Conservation (phyloP, 2,329 filamentous ascomycete species). For the Epicoccum nigrum region DNA sequence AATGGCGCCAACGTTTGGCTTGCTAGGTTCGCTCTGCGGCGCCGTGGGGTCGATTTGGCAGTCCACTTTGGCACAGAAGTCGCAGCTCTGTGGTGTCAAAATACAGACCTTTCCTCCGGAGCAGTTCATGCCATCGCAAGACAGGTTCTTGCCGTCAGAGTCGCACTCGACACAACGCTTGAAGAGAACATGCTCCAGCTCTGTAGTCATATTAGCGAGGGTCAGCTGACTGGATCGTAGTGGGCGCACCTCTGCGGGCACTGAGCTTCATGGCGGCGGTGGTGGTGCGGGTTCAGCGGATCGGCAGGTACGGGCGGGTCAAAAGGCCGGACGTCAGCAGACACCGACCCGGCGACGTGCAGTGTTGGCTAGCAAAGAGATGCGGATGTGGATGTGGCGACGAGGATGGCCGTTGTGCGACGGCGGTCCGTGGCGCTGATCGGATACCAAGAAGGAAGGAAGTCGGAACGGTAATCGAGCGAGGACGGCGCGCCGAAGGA, state of each 20-base stretch:
- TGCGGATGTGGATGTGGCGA: conserved; percentile 1
- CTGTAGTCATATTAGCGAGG: conserved; percentile 28
- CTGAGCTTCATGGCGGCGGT: conserved; percentile 13
- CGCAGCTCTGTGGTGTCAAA: conserved; percentile 64
- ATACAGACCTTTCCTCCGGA: conserved; percentile 62
- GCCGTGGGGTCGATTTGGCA: conserved; percentile 56
- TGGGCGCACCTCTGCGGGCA: conserved; percentile 15
- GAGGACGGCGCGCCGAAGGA: conserved; percentile 11
- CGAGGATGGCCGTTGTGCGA: conserved; percentile 8
- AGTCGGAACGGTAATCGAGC: conserved; percentile 7
- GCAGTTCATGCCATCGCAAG: conserved; percentile 64
- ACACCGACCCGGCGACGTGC: conserved; percentile 6
- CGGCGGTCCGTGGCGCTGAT: conserved; percentile 9
- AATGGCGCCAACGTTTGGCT: conserved; percentile 79
- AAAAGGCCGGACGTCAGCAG: conserved; percentile 10
- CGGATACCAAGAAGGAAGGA: conserved; percentile 11
- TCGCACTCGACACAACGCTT: conserved; percentile 67
- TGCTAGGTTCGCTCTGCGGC: conserved; percentile 30
- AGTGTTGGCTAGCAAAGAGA: conserved; percentile 10
- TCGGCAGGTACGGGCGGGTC: conserved; percentile 2
- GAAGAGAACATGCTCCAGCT: conserved; percentile 52
- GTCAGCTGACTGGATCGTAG: neutral
- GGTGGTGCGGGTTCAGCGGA: conserved; percentile 5
- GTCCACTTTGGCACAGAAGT: conserved; percentile 62
- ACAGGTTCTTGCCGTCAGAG: conserved; percentile 51